phyloP scores from a whole-genome alignment of 1,284 basidiomycete genomes.

The Cryptococcus floricola region DNA sequence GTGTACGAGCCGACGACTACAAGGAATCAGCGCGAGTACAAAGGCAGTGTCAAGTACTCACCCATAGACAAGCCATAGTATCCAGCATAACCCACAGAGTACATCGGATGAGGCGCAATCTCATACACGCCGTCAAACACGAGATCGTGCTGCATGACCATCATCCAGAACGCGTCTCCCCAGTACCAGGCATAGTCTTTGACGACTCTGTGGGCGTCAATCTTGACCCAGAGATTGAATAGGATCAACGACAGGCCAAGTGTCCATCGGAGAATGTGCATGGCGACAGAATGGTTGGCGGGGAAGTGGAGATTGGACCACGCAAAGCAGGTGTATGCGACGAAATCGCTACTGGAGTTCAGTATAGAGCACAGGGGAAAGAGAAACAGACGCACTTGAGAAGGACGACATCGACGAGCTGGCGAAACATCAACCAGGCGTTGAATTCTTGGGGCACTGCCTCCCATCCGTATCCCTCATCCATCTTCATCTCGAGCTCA shows the following conservation, averaged over 20 bases:
- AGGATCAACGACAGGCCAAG: constrained; percentile 78
- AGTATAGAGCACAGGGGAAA: too few species aligned
- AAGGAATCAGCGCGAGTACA: neutral
- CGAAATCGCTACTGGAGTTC: constrained; percentile 69
- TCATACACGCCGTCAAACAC: constrained; percentile 99
- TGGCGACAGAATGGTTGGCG: constrained; percentile 64
- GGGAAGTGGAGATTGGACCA: constrained; percentile 84
- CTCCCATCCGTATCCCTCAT: constrained; percentile 83
- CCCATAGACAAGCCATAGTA: constrained; percentile 84
- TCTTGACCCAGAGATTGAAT: constrained; percentile 98
- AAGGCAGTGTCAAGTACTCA: constrained; percentile 50
- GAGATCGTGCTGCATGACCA: constrained; percentile 60
- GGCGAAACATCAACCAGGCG: constrained; percentile 51
- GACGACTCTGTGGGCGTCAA: constrained; percentile 93
- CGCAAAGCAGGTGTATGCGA: constrained; percentile 93
- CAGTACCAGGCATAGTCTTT: constrained; percentile 88
- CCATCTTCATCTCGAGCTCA: constrained; percentile 90
- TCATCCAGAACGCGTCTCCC: constrained; percentile 92
- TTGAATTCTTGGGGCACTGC: constrained; percentile 55
- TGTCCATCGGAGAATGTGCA: constrained; percentile 84
- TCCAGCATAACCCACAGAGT: constrained; percentile 80
- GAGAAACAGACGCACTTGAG: constrained; percentile 65
- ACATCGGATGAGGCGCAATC: constrained; percentile 54
- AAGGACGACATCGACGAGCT: constrained; percentile 88
- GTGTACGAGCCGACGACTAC: constrained; percentile 64